Percentiles rank a stretch among this genome's conserved stretches.
Evolutionary conservation across 352 stramenopile genomes (phyloP).

Genomic region (Globisporangium lucens): DNA sequence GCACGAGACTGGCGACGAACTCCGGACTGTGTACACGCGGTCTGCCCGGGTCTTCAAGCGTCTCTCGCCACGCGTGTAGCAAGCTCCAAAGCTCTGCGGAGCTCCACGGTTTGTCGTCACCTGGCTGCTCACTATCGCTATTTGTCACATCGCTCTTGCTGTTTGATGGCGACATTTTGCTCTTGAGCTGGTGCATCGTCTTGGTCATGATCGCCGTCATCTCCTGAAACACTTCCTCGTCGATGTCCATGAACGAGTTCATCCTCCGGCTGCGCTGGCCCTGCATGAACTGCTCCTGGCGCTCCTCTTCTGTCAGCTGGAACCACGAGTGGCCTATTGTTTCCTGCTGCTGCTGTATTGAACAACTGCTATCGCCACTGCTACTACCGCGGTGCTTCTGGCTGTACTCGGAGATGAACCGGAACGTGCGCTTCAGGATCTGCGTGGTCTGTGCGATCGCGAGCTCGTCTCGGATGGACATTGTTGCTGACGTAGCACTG

Average conservation of each 20-base stretch:
- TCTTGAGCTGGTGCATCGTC: slow-evolving; percentile 3
- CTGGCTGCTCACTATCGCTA: neutral
- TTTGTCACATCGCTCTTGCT: neutral
- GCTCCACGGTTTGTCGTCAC: neutral
- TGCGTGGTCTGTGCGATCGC: neutral
- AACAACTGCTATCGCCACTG: no score
- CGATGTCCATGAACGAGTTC: slow-evolving; percentile 9
- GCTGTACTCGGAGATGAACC: slow-evolving; percentile 10
- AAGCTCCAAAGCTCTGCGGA: neutral
- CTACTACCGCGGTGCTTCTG: neutral
- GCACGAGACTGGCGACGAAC: neutral
- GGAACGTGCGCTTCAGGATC: slow-evolving; percentile 9
- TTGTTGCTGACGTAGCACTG: neutral
- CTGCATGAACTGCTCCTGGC: slow-evolving; percentile 1
- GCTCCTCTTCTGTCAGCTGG: neutral
- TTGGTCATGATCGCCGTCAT: slow-evolving; percentile 1
- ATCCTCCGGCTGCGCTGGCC: neutral
- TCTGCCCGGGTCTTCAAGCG: neutral
- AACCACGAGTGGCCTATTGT: neutral
- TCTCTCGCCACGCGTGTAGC: slow-evolving; percentile 2
- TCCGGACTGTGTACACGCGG: neutral
- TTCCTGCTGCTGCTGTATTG: neutral
- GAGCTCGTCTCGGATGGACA: neutral
- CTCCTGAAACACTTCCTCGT: neutral
- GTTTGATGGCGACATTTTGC: neutral